These are phyloP conservation scores for Arabidopsis hybrid DNA, from an alignment of 441 rosid species.

Conservation along the genomic window DNA sequence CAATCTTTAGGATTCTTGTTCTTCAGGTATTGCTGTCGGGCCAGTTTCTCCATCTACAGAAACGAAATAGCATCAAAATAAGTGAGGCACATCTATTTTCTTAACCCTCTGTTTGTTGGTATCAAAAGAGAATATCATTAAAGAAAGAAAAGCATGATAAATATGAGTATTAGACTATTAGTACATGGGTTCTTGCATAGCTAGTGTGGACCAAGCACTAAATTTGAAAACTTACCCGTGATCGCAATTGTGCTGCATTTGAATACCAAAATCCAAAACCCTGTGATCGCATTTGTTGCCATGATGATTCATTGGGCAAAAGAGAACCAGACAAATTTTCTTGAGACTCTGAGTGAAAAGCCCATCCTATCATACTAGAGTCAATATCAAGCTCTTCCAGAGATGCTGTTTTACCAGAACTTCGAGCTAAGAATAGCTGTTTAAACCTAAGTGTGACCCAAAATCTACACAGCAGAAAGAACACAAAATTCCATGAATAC, in stretches of 20 bases:
- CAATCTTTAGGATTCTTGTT: constrained; percentile 94
- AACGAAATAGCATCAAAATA: constrained; percentile 36
- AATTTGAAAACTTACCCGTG: constrained; percentile 63
- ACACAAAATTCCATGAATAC: constrained; percentile 31
- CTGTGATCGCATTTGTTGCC: constrained; percentile 87
- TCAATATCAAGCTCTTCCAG: constrained; percentile 73
- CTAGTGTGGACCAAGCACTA: constrained; percentile 34
- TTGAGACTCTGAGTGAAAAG: constrained; percentile 95
- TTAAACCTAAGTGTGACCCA: constrained; percentile 87
- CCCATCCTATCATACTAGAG: constrained; percentile 81
- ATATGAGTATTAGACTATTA: not conserved
- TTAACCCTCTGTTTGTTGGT: constrained; percentile 23
- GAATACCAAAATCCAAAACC: constrained; percentile 96
- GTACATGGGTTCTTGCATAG: constrained; percentile 26
- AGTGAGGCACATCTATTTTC: constrained; percentile 22
- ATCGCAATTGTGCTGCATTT: constrained; percentile 71
- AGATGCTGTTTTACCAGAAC: constrained; percentile 67
- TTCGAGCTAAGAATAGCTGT: constrained; percentile 64
- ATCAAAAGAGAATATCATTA: constrained; percentile 19
- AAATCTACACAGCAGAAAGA: constrained; percentile 61
- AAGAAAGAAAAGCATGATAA: constrained; percentile 20
- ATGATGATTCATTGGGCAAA: constrained; percentile 81
- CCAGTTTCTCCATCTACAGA: constrained; percentile 89
- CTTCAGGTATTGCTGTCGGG: constrained; percentile 80
- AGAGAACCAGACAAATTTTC: constrained; percentile 71